phyloP scores from a whole-genome alignment of 2,329 filamentous ascomycete species.

The Phialocephala subalpina region DNA sequence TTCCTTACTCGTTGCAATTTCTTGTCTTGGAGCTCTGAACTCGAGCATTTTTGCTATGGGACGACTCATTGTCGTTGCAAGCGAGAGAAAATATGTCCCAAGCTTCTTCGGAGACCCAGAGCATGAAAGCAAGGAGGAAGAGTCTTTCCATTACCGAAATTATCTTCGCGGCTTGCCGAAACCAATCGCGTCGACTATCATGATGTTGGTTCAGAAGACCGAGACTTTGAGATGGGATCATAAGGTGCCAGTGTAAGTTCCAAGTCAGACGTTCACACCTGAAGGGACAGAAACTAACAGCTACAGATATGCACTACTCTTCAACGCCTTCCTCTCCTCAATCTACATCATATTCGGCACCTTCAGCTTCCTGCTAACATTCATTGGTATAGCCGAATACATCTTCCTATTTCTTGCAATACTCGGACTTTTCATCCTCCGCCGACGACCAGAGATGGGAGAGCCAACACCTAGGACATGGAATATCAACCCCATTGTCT shows the following conservation, averaged over 20 bases:
- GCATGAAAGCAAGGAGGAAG: slow-evolving; percentile 5
- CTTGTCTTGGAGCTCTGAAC: slow-evolving; percentile 4
- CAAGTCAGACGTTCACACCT: background rate
- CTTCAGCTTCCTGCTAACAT: slow-evolving; percentile 5
- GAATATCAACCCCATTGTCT: background rate
- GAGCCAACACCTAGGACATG: background rate
- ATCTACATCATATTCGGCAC: slow-evolving; percentile 3
- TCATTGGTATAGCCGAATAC: slow-evolving; percentile 6
- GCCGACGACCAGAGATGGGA: background rate
- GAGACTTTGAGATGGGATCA: slow-evolving; percentile 9
- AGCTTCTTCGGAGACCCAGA: slow-evolving; percentile 8
- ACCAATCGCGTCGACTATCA: background rate
- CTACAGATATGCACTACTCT: background rate
- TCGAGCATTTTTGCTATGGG: slow-evolving; percentile 6
- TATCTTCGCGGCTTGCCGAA: background rate
- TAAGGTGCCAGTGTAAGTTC: slow-evolving; percentile 8
- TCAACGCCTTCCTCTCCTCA: background rate
- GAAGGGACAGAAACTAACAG: background rate
- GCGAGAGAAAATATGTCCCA: background rate
- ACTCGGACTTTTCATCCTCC: slow-evolving; percentile 4
- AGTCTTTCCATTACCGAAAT: slow-evolving; percentile 6
- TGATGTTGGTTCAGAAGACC: slow-evolving; percentile 6
- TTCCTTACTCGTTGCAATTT: slow-evolving; percentile 1
- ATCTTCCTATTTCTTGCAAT: slow-evolving; percentile 5
- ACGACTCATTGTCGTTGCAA: background rate